phyloP scores from a whole-genome alignment of 1,139 yeast species.

The Taphrina sp. region DNA sequence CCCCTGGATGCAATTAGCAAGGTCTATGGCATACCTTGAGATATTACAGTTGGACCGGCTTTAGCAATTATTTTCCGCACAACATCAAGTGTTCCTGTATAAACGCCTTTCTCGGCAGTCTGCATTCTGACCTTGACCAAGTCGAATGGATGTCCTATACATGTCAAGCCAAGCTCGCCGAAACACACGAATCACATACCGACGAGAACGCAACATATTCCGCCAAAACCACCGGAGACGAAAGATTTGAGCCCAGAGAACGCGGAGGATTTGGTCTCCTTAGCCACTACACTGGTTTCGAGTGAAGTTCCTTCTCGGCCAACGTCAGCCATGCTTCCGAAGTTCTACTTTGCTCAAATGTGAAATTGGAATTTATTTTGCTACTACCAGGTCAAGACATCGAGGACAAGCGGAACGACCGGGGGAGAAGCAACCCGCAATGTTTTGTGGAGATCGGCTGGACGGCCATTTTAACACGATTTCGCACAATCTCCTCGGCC shows the following conservation, averaged over 20 bases:
- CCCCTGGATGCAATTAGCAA: slow-evolving; percentile 48
- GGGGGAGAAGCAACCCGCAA: too few relatives aligned
- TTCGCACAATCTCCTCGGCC: too few relatives aligned
- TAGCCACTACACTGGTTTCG: slow-evolving; percentile 3
- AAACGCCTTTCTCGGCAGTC: slow-evolving; percentile 55
- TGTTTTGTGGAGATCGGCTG: too few relatives aligned
- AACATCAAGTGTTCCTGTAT: slow-evolving; percentile 62
- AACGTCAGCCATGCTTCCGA: slow-evolving; percentile 17
- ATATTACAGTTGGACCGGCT: slow-evolving; percentile 57
- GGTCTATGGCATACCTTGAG: neutral
- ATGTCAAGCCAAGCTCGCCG: neutral
- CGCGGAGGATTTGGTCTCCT: slow-evolving; percentile 5
- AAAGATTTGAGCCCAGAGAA: slow-evolving; percentile 57
- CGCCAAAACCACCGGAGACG: slow-evolving; percentile 87
- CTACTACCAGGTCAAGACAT: too few relatives aligned
- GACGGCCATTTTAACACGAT: too few relatives aligned
- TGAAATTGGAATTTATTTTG: too few relatives aligned
- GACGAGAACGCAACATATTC: slow-evolving; percentile 79
- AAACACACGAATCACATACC: slow-evolving; percentile 49
- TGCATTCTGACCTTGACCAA: slow-evolving; percentile 89
- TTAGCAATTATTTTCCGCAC: slow-evolving; percentile 64
- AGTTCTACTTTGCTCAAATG: too few relatives aligned
- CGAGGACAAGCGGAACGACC: too few relatives aligned
- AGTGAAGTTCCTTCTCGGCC: slow-evolving; percentile 20
- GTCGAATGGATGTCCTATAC: slow-evolving; percentile 73